These are phyloP conservation scores for Solanum ossicruentum DNA, from an alignment of 257 asterid genomes.

Conservation along the genomic window DNA sequence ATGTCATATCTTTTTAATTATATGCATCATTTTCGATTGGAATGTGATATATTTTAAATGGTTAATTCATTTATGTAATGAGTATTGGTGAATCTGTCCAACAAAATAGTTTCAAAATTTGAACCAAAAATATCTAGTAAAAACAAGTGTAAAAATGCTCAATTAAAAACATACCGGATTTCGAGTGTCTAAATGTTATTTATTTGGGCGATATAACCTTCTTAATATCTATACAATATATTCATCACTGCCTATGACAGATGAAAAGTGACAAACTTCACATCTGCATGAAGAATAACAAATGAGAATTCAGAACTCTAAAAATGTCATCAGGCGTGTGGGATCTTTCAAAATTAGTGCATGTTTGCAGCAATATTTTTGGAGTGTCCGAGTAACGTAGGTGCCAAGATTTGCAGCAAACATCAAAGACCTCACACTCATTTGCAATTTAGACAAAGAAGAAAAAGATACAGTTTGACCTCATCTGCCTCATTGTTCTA, in stretches of 20 bases:
- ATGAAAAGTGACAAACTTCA: neutral
- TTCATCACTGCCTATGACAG: neutral
- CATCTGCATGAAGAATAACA: conserved; percentile 31
- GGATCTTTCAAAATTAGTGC: neutral
- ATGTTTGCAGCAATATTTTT: neutral
- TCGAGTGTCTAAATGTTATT: neutral
- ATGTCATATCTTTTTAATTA: no score
- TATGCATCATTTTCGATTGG: neutral
- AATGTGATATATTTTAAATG: neutral
- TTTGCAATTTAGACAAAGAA: neutral
- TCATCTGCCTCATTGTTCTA: conserved; percentile 34
- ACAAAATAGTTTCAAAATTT: neutral
- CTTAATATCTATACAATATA: neutral
- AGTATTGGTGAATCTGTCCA: rapidly evolving
- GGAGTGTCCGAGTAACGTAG: neutral
- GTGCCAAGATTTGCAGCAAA: neutral
- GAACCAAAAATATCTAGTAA: neutral
- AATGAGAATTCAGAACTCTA: neutral
- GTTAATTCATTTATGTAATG: neutral
- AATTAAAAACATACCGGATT: no score
- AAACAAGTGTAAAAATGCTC: neutral
- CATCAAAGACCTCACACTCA: neutral
- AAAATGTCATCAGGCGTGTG: neutral
- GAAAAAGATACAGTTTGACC: neutral
- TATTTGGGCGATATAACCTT: neutral